Percentiles rank a stretch among this genome's conserved stretches.
Evolutionary conservation across 768 basidiomycete species (phyloP).

Genomic region (Strobilomyces confusus): DNA sequence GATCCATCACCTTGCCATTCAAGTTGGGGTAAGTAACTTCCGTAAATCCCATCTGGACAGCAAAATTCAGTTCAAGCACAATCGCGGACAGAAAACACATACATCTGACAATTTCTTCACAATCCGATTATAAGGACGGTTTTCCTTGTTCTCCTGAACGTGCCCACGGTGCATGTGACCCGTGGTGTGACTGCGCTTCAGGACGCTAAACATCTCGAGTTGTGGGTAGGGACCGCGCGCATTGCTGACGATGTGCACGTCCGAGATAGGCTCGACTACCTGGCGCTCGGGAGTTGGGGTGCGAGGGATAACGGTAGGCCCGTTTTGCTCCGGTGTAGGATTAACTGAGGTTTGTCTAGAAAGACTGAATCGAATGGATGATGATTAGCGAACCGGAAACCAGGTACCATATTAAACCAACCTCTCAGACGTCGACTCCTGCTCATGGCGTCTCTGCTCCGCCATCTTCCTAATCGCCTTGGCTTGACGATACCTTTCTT

Average conservation of each 20-base stretch:
- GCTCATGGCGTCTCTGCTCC: constrained; percentile 24
- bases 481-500: constrained; percentile 63
- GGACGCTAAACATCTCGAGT: constrained; percentile 60
- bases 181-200: constrained; percentile 37
- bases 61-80: constrained; percentile 9
- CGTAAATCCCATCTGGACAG: constrained; percentile 69
- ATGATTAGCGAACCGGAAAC: constrained; percentile 5
- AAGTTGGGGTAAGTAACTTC: constrained; percentile 52
- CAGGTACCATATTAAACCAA: constrained; percentile 2
- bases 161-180: constrained; percentile 24
- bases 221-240: constrained; percentile 58
- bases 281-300: constrained; percentile 12
- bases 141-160: constrained; percentile 22
- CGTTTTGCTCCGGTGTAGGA: constrained; percentile 4
- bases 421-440: constrained; percentile 27
- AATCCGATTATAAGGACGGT: constrained; percentile 48
- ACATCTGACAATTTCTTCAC: constrained; percentile 62
- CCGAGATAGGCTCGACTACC: constrained; percentile 17
- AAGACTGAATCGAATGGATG: constrained; percentile 11
- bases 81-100: constrained; percentile 24
- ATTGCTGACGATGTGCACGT: constrained; percentile 55
- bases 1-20: constrained; percentile 44
- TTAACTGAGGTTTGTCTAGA: constrained; percentile 26
- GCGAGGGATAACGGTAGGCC: neutral
- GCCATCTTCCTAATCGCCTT: constrained; percentile 46